Base-by-base conservation (phyloP, 2,329 filamentous ascomycete species). In the Didymellaceae sp. region DNA sequence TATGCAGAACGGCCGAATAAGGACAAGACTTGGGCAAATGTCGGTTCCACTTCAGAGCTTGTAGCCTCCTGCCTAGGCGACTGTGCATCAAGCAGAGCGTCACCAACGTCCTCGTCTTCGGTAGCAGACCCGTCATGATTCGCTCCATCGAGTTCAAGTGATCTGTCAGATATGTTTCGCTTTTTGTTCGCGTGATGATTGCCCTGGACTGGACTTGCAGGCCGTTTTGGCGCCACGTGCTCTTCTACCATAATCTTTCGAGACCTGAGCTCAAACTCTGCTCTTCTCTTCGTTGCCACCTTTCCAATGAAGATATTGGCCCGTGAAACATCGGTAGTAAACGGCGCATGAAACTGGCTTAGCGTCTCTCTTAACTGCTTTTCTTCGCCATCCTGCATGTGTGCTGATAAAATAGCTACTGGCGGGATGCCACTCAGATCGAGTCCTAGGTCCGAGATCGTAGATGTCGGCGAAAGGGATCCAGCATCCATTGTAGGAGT, bases 261-360 rank as follows among this genome's bases (percentile, higher is more conserved):
- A 6, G 83, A 81, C 44, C 90, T 81, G 54, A 97, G 76, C 73
- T 97, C 93, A 61, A 95, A 86, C 37, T 83, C 79, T 1, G 90
- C 90, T 14, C 93, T 82, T 62, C 85, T 82, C 57, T 83, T 86
- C 46, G 84, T 86, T 0, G 80, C 79, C 25, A 96, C 80, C 58
- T 86, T 90, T 2, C 89, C 91, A 22, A 97, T 70, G 2, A 96
- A 78, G 3, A 97, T 72, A 4, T 82, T 79, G 1, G 91, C 91
- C 70, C 93, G 88, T 11, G 79, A 77, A 43, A 88, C 77, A 68
- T 93, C 83, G 51, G 87, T 86, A 0, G 90, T 92, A 44, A 94
- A 68, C 0, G 79, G 80, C 5, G 82, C 84, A 43, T 75, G 75
- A 44, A 74, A 71, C 6, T 71, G 66, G 4, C 81, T 77, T 8